A percentile compares a stretch with the other conserved stretches of the same genome.
These are phyloP conservation scores for Aspergillus bertholletiae DNA, from an alignment of 495 filamentous ascomycete species.

Conservation along the genomic window DNA sequence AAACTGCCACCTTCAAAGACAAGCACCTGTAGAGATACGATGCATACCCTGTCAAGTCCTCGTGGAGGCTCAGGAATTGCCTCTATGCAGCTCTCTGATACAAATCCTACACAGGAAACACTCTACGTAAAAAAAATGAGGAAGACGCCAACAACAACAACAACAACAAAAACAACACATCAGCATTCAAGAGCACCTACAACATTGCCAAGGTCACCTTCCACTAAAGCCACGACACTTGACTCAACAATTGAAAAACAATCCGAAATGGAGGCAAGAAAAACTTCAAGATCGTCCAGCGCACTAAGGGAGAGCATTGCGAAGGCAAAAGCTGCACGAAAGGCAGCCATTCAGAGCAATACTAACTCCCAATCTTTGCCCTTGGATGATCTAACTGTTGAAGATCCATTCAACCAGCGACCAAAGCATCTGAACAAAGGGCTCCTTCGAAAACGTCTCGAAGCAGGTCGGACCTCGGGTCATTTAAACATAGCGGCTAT, in stretches of 20 bases:
- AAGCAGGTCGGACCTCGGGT: slow-evolving; percentile 73
- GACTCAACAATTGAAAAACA: slow-evolving; percentile 30
- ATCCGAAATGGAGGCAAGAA: slow-evolving; percentile 33
- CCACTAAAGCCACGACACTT: slow-evolving; percentile 27
- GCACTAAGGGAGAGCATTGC: slow-evolving; percentile 88
- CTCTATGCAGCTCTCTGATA: slow-evolving; percentile 48
- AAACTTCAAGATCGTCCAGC: slow-evolving; percentile 66
- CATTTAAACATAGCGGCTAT: slow-evolving; percentile 87
- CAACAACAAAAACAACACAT: slow-evolving; percentile 23
- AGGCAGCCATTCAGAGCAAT: slow-evolving; percentile 49
- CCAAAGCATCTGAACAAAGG: slow-evolving; percentile 58
- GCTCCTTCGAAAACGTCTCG: slow-evolving; percentile 70
- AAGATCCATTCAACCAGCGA: slow-evolving; percentile 67
- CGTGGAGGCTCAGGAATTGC: slow-evolving; percentile 53
- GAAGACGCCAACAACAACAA: slow-evolving; percentile 29
- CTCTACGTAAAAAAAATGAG: slow-evolving; percentile 48
- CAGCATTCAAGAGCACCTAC: slow-evolving; percentile 29
- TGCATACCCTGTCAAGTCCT: slow-evolving; percentile 45
- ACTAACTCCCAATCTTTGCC: slow-evolving; percentile 14
- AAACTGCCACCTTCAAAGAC: slow-evolving; percentile 23
- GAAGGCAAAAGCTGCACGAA: slow-evolving; percentile 83
- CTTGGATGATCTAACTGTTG: slow-evolving; percentile 42
- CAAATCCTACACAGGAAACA: slow-evolving; percentile 43
- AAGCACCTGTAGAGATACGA: slow-evolving; percentile 42
- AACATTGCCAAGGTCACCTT: slow-evolving; percentile 29